phyloP scores from a whole-genome alignment of 2,329 filamentous ascomycete species.

The Thielaviopsis ethacetica region DNA sequence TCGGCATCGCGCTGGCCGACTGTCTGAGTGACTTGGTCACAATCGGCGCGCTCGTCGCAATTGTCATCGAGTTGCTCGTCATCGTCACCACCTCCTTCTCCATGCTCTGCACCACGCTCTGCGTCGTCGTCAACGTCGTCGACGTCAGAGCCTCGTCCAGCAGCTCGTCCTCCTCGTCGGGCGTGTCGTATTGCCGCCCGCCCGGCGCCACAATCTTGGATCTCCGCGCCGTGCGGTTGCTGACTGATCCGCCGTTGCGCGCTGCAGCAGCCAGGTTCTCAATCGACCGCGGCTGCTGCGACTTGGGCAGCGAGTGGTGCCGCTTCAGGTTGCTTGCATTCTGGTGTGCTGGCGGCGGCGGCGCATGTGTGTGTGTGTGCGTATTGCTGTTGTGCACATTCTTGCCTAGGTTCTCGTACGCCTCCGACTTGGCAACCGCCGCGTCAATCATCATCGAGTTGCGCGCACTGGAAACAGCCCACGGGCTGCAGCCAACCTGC shows the following conservation, averaged over 20 bases:
- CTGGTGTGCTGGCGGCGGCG: slow-evolving; percentile 38
- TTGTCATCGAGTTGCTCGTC: too few species aligned
- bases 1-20: slow-evolving; percentile 45
- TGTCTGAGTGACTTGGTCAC: slow-evolving; percentile 30
- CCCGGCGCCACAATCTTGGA: slow-evolving; percentile 55
- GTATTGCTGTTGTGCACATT: slow-evolving; percentile 35
- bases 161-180: slow-evolving; percentile 91
- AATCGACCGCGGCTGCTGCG: slow-evolving; percentile 44
- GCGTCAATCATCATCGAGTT: slow-evolving; percentile 67
- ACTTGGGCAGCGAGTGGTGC: slow-evolving; percentile 44
- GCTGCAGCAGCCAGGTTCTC: slow-evolving; percentile 45
- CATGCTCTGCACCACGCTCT: slow-evolving; percentile 56
- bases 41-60: slow-evolving; percentile 23
- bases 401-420: slow-evolving; percentile 44
- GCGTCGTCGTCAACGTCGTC: slow-evolving; percentile 39
- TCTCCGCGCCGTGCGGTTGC: slow-evolving; percentile 40
- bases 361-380: slow-evolving; percentile 25
- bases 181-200: slow-evolving; percentile 76
- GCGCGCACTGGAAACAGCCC: slow-evolving; percentile 47
- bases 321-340: slow-evolving; percentile 40
- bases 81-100: slow-evolving; percentile 27
- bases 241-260: slow-evolving; percentile 20
- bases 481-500: slow-evolving; percentile 81
- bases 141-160: slow-evolving; percentile 71
- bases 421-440: slow-evolving; percentile 37